phyloP scores from a whole-genome alignment of 1,139 yeast species.

The Hyphopichia burtonii region DNA sequence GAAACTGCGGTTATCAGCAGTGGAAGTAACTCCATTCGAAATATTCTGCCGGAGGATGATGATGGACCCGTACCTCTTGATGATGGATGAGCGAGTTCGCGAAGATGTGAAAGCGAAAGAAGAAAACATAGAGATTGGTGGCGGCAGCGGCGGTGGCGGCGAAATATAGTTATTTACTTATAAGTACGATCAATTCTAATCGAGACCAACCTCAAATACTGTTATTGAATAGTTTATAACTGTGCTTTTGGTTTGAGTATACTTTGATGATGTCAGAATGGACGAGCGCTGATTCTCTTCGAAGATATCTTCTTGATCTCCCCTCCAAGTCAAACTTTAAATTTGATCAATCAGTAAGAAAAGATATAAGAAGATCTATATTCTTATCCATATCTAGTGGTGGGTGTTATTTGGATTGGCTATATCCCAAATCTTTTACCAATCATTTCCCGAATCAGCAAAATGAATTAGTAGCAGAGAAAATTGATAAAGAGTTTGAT shows the following conservation, averaged over 20 bases:
- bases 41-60: too few relatives aligned
- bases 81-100: not conserved
- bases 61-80: not conserved
- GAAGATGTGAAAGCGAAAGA: not conserved
- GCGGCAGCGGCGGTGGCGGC: not conserved
- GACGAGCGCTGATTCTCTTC: slow-evolving; percentile 6
- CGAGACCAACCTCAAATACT: too few relatives aligned
- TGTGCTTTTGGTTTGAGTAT: too few relatives aligned
- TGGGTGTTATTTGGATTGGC: slow-evolving; percentile 48
- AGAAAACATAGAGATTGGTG: not conserved
- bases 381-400: slow-evolving; percentile 50
- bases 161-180: not conserved
- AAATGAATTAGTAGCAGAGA: slow-evolving; percentile 12
- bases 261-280: not conserved
- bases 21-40: too few relatives aligned
- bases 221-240: too few relatives aligned
- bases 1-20: too few relatives aligned
- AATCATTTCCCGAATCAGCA: slow-evolving; percentile 6
- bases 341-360: slow-evolving; percentile 32
- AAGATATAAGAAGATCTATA: slow-evolving; percentile 48
- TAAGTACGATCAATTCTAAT: too few relatives aligned
- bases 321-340: slow-evolving; percentile 36
- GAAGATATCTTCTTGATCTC: slow-evolving; percentile 31
- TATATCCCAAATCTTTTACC: slow-evolving; percentile 45
- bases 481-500: slow-evolving; percentile 33